Evolutionary conservation across 371 early-diverging fungal species (phyloP).

Genomic region (Mucor lusitanicus): DNA sequence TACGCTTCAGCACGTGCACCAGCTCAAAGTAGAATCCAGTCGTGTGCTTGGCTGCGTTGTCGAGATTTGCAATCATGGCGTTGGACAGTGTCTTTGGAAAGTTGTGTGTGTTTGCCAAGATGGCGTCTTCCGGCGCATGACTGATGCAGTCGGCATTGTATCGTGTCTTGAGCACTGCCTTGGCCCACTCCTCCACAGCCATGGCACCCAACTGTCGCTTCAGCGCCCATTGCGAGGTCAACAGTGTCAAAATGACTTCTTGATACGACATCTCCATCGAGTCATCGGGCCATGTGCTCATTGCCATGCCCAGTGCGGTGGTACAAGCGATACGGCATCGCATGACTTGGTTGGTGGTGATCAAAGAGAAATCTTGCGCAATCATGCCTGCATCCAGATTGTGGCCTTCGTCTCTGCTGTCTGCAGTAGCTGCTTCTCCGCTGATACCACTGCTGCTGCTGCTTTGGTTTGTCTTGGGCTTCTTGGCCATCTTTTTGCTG

Average conservation of each 20-base stretch:
- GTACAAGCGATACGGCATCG: constrained; percentile 82
- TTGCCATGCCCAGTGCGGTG: constrained; percentile 78
- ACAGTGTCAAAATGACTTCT: constrained; percentile 50
- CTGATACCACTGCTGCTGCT: constrained; percentile 12
- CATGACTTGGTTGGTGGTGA: constrained; percentile 74
- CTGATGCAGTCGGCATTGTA: constrained; percentile 44
- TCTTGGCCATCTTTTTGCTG: constrained; percentile 19
- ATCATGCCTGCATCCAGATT: constrained; percentile 92
- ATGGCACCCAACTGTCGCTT: constrained; percentile 81
- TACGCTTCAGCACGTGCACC: constrained; percentile 68
- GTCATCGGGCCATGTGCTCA: constrained; percentile 68
- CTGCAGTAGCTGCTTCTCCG: neutral
- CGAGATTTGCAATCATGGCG: constrained; percentile 55
- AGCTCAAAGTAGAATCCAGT: constrained; percentile 67
- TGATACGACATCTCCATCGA: constrained; percentile 55
- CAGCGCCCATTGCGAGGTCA: constrained; percentile 77
- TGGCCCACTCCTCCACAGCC: constrained; percentile 84
- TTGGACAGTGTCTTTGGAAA: constrained; percentile 57
- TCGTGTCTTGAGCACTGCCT: constrained; percentile 46
- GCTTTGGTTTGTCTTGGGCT: constrained; percentile 23
- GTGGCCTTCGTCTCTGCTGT: constrained; percentile 39
- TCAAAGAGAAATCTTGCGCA: constrained; percentile 86
- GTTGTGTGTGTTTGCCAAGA: constrained; percentile 41
- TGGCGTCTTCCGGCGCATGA: constrained; percentile 48
- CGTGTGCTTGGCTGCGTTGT: constrained; percentile 39